Conservation (phyloP, 345 rosid species). For the Corchorus olitorius region DNA sequence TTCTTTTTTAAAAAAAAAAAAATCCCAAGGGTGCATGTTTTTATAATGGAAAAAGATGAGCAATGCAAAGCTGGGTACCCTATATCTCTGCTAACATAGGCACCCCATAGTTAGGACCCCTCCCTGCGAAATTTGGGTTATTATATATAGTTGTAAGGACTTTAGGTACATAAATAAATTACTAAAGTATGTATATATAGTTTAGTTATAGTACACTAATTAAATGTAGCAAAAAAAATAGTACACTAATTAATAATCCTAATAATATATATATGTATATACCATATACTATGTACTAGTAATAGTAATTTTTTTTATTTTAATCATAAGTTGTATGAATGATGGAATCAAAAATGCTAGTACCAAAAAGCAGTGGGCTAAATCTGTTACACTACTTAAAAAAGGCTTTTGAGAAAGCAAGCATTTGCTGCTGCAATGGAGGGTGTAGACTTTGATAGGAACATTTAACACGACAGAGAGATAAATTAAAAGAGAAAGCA, state of each 20-base stretch:
- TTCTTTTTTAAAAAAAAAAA: not conserved
- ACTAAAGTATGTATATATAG: too few relatives aligned
- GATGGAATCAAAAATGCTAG: too few relatives aligned
- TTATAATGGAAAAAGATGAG: not conserved
- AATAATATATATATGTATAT: too few relatives aligned
- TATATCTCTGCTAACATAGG: not conserved
- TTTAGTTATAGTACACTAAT: too few relatives aligned
- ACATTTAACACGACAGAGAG: slow-evolving; percentile 22
- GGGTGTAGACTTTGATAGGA: slow-evolving; percentile 25
- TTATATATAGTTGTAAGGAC: not conserved
- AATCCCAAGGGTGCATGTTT: slow-evolving; percentile 12
- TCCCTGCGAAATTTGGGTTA: not conserved
- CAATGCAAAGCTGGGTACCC: not conserved
- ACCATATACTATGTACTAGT: too few relatives aligned
- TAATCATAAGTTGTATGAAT: too few relatives aligned
- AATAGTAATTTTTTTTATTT: too few relatives aligned
- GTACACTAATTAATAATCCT: too few relatives aligned
- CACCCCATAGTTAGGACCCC: not conserved
- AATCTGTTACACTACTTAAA: slow-evolving; percentile 11
- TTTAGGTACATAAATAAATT: not conserved
- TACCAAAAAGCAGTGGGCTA: slow-evolving; percentile 1
- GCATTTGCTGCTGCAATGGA: slow-evolving; percentile 25
- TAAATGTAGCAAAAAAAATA: too few relatives aligned
- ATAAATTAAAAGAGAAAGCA: slow-evolving; percentile 1
- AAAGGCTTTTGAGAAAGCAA: slow-evolving; percentile 13